A percentile compares a stretch with the other conserved stretches of the same genome.
Conservation (phyloP, 1,139 yeast genomes). For the Suhomyces yuchorum region DNA sequence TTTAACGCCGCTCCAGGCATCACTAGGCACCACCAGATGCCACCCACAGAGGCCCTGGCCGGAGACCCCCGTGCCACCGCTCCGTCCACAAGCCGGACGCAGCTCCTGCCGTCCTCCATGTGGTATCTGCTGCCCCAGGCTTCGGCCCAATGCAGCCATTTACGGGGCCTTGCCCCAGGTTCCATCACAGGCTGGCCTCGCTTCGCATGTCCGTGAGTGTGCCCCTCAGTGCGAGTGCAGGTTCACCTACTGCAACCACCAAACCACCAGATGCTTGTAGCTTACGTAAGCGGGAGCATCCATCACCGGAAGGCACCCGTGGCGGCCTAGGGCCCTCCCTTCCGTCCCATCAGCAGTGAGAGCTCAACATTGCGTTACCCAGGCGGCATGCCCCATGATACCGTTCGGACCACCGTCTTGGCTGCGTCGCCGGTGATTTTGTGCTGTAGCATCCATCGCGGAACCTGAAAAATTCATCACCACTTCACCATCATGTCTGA, state of each 20-base stretch:
- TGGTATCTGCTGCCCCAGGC: no score
- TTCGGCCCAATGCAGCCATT: neutral
- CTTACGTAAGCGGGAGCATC: conserved; percentile 1
- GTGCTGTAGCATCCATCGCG: conserved; percentile 6
- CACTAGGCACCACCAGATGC: no score
- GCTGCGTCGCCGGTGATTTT: neutral
- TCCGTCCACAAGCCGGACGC: no score
- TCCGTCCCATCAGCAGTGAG: neutral
- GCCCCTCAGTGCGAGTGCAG: neutral
- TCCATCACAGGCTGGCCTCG: neutral
- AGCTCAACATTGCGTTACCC: neutral
- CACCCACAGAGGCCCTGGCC: no score
- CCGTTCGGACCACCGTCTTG: neutral
- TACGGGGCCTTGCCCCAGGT: neutral
- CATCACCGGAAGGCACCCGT: no score
- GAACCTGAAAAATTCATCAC: conserved; percentile 5
- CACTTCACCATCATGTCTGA: conserved; percentile 54
- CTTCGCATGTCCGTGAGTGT: neutral
- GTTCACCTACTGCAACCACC: no score
- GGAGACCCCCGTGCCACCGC: neutral
- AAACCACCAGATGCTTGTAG: no score
- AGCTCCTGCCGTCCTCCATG: no score
- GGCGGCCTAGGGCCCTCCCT: no score
- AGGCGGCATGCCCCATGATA: neutral
- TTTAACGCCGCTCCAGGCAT: no score